phyloP scores from a whole-genome alignment of 768 basidiomycete genomes.

The Cystoderma amianthinum region DNA sequence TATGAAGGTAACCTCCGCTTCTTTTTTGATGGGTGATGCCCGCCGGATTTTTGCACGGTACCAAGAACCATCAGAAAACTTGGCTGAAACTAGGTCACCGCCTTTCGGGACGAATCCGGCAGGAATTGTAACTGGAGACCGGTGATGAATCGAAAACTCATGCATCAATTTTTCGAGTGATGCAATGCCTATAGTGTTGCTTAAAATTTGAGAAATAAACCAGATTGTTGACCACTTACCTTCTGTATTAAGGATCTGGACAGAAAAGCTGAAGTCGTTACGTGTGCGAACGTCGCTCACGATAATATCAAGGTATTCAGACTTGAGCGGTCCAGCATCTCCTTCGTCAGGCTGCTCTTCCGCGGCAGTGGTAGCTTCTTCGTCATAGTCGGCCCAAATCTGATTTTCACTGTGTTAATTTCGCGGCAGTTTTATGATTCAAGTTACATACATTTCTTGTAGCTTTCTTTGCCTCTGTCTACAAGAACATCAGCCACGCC shows the following conservation, averaged over 20 bases:
- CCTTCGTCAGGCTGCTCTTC: slow-evolving; percentile 38
- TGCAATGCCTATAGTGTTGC: slow-evolving; percentile 61
- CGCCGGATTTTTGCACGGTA: slow-evolving; percentile 91
- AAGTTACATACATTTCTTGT: slow-evolving; percentile 68
- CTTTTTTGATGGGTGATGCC: slow-evolving; percentile 82
- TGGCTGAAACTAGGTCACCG: slow-evolving; percentile 90
- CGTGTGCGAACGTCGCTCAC: slow-evolving; percentile 77
- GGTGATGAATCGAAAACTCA: slow-evolving; percentile 87
- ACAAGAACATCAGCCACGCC: too few species aligned
- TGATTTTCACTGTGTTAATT: too few species aligned
- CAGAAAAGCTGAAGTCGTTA: slow-evolving; percentile 80
- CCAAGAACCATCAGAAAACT: slow-evolving; percentile 93
- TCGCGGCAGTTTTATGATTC: too few species aligned
- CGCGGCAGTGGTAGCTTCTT: slow-evolving; percentile 53
- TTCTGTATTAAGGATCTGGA: slow-evolving; percentile 89
- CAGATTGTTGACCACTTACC: slow-evolving; percentile 37
- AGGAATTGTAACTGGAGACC: slow-evolving; percentile 48
- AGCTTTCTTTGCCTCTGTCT: slow-evolving; percentile 79
- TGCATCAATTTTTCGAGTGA: slow-evolving; percentile 90
- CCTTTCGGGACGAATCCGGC: slow-evolving; percentile 73
- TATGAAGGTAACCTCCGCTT: slow-evolving; percentile 93
- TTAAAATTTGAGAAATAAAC: neutral
- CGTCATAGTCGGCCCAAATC: slow-evolving; percentile 88
- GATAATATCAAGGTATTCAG: slow-evolving; percentile 90
- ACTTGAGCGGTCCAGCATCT: slow-evolving; percentile 50